Base-by-base conservation (phyloP, 306 rosid species). In the Prinsepia uniflora region DNA sequence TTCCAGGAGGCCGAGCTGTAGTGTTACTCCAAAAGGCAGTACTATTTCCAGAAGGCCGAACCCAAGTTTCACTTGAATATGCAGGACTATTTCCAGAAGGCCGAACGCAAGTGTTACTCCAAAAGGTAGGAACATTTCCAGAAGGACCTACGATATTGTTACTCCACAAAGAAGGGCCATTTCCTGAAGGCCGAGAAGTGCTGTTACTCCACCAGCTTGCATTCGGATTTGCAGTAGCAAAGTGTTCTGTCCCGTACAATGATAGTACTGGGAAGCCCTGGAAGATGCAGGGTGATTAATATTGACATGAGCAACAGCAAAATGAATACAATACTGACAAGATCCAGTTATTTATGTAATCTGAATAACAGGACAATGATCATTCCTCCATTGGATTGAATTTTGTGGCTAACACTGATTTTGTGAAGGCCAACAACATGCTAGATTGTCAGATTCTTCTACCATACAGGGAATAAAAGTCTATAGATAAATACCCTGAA, bases 151-250 rank as follows among this genome's bases (percentile, higher is more conserved):
- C 22, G 18, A 45, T 43, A 30, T 2, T 30, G 36, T 30, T 30
- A 30, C 3, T 30, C 36, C 36, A 30, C 36, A 30, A 30, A 7
- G 75, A 73, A 42, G 77, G 76, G 34, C 13, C 79, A 7, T 7
- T 79, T 72, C 72, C 64, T 34, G 64, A 30, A 34, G 64, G 78
- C 75, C 61, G 79, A 72, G 67, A 12, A n/a, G 48, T 34, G 22
- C 74, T 49, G 68, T 78, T 70, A 43, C 71, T 52, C 78, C 76
- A 62, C 72, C 73, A 66, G 11, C 78, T 24, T 7, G 65, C 53
- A 44, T 64, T 73, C 2, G 34, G 77, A 73, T 22, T 41, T 73
- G 71, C 55, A 17, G 70, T 3, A 63, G 64, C 55, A 11, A 63
- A 36, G 44, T 63, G 68, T 13, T 50, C 71, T 50, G 56, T 50